phyloP scores from a whole-genome alignment of 2,329 filamentous ascomycete species.

The Claviceps capensis region DNA sequence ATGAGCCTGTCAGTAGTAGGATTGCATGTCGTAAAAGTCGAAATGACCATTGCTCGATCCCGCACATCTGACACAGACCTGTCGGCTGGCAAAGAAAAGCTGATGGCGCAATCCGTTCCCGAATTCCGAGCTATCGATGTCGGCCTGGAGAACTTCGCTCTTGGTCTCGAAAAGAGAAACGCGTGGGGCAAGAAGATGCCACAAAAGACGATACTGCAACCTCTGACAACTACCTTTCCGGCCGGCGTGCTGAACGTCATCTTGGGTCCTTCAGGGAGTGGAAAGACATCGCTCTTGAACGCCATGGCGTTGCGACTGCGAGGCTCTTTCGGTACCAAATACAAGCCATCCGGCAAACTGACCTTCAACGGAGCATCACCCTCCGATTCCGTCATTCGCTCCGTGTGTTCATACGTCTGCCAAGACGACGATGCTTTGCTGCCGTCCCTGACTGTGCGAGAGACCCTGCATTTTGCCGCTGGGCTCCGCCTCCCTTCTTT shows the following conservation, averaged over 20 bases:
- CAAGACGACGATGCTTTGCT: constrained; percentile 67
- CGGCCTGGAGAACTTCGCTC: constrained; percentile 46
- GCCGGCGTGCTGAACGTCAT: constrained; percentile 60
- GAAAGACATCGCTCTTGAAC: constrained; percentile 64
- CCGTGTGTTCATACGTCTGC: constrained; percentile 63
- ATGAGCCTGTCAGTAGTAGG: constrained; percentile 46
- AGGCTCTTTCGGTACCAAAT: constrained; percentile 46
- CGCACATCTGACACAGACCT: constrained; percentile 45
- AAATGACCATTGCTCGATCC: constrained; percentile 56
- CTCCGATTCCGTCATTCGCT: constrained; percentile 54
- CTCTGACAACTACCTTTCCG: constrained; percentile 52
- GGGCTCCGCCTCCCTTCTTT: constrained; percentile 56
- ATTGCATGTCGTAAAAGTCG: constrained; percentile 49
- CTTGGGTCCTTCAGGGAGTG: constrained; percentile 67
- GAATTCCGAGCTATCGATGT: constrained; percentile 50
- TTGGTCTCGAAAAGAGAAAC: constrained; percentile 50
- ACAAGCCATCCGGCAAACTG: constrained; percentile 47
- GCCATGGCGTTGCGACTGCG: constrained; percentile 56
- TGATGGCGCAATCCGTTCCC: constrained; percentile 37
- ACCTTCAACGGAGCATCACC: constrained; percentile 57
- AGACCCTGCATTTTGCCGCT: constrained; percentile 59
- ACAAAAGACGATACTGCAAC: constrained; percentile 48
- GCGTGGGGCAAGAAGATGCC: constrained; percentile 36
- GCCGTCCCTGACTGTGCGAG: constrained; percentile 60
- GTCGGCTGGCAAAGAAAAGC: constrained; percentile 58